Evolutionary conservation across 345 rosid species (phyloP), one percentile per base, ranked within the genome.

Genomic region (Balakata baccata): DNA sequence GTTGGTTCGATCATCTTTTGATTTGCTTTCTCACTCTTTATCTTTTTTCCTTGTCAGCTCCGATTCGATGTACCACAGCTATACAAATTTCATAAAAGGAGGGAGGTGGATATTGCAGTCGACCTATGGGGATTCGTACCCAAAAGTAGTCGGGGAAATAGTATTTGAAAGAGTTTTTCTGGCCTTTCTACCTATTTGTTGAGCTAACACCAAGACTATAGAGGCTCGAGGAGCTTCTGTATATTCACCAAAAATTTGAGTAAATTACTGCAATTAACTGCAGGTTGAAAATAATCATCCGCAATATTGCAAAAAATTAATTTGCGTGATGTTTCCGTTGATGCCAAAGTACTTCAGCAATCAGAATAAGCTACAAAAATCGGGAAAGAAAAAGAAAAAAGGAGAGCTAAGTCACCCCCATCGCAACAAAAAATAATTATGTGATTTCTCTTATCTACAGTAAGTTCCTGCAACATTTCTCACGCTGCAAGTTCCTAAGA

Each of bases 51-150:
- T 45, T 68, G 14, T 9, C 93, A 92, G 97, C 95, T 94, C 39
- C 86, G 90, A 10, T 94, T 78, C 25, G 97, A 87, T 73, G 79
- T 94, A 43, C 98, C 97, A 2, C 89, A 87, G 77, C 80, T 89
- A 34, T 95, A 89, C 89, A 92, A 87, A 83, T 90, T 92, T 78
- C 98, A 92, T 83, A 88, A 89, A 86, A 87, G 87, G 80, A 90
- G 79, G 72, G 97, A 89, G 86, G 90, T 92, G 12, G 93, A 92
- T 84, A 81, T 94, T 43, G 91, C 93, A 0, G 98, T 94, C 57
- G 98, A 94, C 83, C 98, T 94, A 45, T 94, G 98, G 98, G 90
- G 97, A 52, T 92, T 94, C 79, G 93, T 79, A 45, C 98, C 98
- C 49, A 79, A 64, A 75, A 71, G 62, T 49, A 82, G 47, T 64